Conservation (phyloP, 768 basidiomycete genomes). For the Tricholoma sp. region DNA sequence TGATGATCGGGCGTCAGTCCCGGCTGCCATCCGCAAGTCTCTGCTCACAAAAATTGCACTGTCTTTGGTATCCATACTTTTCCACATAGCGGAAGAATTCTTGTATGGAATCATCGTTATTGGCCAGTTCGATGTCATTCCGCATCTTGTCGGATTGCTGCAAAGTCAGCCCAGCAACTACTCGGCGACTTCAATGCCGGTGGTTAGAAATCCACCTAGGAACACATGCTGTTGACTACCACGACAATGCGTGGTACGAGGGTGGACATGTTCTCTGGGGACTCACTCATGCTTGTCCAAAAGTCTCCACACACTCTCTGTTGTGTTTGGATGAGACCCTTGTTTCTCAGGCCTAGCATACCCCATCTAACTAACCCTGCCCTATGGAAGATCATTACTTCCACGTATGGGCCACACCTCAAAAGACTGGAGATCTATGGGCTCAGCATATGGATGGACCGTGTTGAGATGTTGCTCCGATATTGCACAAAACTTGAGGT, state of each 20-base stretch:
- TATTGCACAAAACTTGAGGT: too few species aligned
- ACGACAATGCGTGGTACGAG: constrained; percentile 2
- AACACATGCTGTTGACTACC: background rate
- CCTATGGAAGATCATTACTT: background rate
- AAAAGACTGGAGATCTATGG: too few species aligned
- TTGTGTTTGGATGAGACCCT: background rate
- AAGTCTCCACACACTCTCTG: background rate
- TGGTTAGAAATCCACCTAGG: too few species aligned
- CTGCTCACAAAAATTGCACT: constrained; percentile 2
- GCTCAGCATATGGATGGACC: too few species aligned
- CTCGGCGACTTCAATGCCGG: too few species aligned
- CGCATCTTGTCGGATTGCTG: too few species aligned
- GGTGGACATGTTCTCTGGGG: too few species aligned
- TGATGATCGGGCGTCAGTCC: too few species aligned
- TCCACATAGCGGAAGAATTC: constrained; percentile 2
- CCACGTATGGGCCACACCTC: background rate
- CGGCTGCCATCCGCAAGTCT: too few species aligned
- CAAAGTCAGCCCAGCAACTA: background rate
- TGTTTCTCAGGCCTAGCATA: too few species aligned
- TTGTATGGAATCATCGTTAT: constrained; percentile 6
- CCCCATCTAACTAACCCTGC: background rate
- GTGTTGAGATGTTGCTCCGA: too few species aligned
- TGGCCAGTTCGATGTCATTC: constrained; percentile 1
- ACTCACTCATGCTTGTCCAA: background rate
- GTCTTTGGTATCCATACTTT: constrained; percentile 2